Percentiles rank a stretch among this genome's conserved stretches.
Conservation (phyloP, 345 rosid species). For the Arabidopsis thaliana region TAIR10.1 NC_003074.8:19115501-19116000, state of each 20-base stretch:
- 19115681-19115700: conserved; percentile 30
- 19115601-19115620: neutral
- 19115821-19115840: neutral
- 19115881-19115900: conserved; percentile 30
- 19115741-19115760: conserved; percentile 26
- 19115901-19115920: conserved; percentile 41
- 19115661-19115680: neutral
- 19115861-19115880: neutral
- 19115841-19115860: neutral
- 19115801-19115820: neutral
- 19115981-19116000: conserved; percentile 27
- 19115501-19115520: neutral
- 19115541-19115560: neutral
- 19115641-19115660: conserved; percentile 2
- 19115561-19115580: no score
- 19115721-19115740: conserved; percentile 36
- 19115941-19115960: conserved; percentile 36
- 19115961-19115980: conserved; percentile 34
- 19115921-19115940: conserved; percentile 43
- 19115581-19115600: neutral
- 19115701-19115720: conserved; percentile 7
- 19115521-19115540: neutral
- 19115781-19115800: conserved; percentile 20
- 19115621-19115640: neutral
- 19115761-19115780: conserved; percentile 28